Base-by-base conservation (phyloP, 2,329 filamentous ascomycete species). In the Talaromyces islandicus region DNA sequence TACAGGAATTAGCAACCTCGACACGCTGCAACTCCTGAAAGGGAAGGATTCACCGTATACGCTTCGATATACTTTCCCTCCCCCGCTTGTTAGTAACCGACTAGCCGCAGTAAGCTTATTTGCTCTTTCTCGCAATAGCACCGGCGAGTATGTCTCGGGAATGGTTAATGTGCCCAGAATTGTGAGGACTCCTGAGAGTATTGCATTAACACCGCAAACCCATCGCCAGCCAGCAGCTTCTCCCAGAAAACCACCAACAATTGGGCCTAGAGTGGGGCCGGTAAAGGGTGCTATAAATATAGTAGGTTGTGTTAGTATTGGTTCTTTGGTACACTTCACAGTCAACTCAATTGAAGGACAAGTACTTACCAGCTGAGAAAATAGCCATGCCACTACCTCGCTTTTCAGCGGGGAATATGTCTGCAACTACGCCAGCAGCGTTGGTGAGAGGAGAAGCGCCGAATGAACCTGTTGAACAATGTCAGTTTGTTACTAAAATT, bases 261-360 rank as follows among this genome's bases (percentile, higher is more conserved):
- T 77, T 2, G 81, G 78, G 0, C 77, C 81, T 1, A 77, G 69
- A 4, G 77, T 75, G 0, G 80, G 81, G 1, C 53, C 87, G 59
- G 89, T 76, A 70, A 88, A 89, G 0, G 87, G 87, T 9, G 86
- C 85, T 35, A 35, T 14, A 35, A 4, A 35, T 35, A 6, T 17
- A 35, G 1, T 35, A 35, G 3, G 17, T 17, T 17, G 11, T 35
- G 14, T 35, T 6, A 35, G 32, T 6, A 3, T 35, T 17, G 5
- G 5, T 17, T 35, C 11, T 17, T 6, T 35, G 12, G 12, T 17
- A 17, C 4, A 35, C 12, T 35, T 35, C 2, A 35, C 12, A 35
- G 6, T 6, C 6, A 11, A 11, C 17, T 5, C 11, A 4, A 35
- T 14, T 17, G 3, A 35, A 35, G 14, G 32, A 35, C 4, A 1